Evolutionary conservation across 768 basidiomycete genomes (phyloP).

Genomic region (Mrakia hoshinonis): DNA sequence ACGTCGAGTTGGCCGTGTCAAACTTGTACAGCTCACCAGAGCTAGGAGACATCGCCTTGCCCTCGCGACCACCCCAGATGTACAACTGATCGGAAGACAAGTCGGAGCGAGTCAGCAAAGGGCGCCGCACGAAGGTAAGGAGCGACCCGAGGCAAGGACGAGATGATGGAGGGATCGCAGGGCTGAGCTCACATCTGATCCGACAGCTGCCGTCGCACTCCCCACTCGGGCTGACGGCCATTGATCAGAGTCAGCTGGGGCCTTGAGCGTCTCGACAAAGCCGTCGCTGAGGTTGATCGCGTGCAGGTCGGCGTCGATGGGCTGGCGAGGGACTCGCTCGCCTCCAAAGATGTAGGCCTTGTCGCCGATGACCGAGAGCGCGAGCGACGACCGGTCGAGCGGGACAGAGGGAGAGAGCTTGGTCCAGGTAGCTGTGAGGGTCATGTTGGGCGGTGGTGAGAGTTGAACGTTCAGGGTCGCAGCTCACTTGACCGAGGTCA

Average conservation of each 20-base stretch:
- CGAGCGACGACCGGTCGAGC: constrained; percentile 45
- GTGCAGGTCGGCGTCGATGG: constrained; percentile 41
- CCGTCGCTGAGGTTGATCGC: constrained; percentile 28
- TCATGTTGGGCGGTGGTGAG: constrained; percentile 5
- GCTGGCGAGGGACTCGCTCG: constrained; percentile 45
- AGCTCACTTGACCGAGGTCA: no score
- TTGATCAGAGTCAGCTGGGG: not conserved
- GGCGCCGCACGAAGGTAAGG: no score
- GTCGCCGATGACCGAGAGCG: constrained; percentile 39
- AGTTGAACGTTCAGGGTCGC: not conserved
- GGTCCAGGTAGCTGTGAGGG: constrained; percentile 17
- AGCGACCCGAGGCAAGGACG: not conserved
- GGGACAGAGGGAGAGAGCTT: constrained; percentile 7
- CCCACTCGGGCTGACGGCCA: constrained; percentile 37
- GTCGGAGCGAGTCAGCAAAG: not conserved
- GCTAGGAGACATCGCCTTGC: constrained; percentile 38
- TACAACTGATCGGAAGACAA: constrained; percentile 35
- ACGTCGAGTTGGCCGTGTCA: not conserved
- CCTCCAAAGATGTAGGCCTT: constrained; percentile 45
- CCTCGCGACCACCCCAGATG: constrained; percentile 48
- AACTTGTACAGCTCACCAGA: constrained; percentile 18
- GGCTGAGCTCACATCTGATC: constrained; percentile 21
- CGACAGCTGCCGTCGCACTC: constrained; percentile 29
- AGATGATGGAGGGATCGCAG: not conserved
- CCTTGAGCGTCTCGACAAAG: constrained; percentile 2